These are phyloP conservation scores for Athelia psychrophila DNA, from an alignment of 1,284 basidiomycete species.

Conservation along the genomic window DNA sequence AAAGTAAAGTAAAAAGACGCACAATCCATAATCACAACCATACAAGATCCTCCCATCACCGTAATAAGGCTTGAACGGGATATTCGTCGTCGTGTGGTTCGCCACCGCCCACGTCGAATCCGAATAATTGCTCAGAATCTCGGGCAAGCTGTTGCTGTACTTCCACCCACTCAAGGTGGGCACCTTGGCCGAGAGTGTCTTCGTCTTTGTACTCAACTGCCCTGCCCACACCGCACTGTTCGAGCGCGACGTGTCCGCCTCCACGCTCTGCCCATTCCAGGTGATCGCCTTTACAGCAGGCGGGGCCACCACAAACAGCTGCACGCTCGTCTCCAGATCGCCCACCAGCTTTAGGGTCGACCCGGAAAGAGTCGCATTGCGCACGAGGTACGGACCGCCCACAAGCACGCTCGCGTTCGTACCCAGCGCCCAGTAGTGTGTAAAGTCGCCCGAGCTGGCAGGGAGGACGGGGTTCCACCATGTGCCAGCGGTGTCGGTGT, in stretches of 20 bases:
- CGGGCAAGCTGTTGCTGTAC: conserved; percentile 70
- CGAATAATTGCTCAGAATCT: conserved; percentile 51
- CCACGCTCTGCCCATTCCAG: conserved; percentile 65
- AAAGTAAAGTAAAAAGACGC: conserved; percentile 23
- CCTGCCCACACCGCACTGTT: conserved; percentile 37
- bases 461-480: conserved; percentile 52
- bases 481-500: conserved; percentile 57
- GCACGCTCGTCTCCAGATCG: conserved; percentile 42
- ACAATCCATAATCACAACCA: conserved; percentile 84
- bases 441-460: conserved; percentile 12
- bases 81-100: conserved; percentile 67
- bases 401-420: conserved; percentile 50
- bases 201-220: conserved; percentile 16
- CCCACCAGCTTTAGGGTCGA: conserved; percentile 39
- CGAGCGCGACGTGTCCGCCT: conserved; percentile 32
- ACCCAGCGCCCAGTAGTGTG: conserved; percentile 47
- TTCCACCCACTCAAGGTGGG: conserved; percentile 59
- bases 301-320: conserved; percentile 52
- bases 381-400: conserved; percentile 56
- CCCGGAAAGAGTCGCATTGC: conserved; percentile 38
- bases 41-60: conserved; percentile 68
- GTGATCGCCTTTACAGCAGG: conserved; percentile 46
- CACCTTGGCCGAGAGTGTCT: conserved; percentile 15
- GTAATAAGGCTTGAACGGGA: conserved; percentile 62
- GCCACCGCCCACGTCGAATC: conserved; percentile 65